phyloP scores from a whole-genome alignment of 2,329 filamentous ascomycete species.

The Diaporthe helianthi region DNA sequence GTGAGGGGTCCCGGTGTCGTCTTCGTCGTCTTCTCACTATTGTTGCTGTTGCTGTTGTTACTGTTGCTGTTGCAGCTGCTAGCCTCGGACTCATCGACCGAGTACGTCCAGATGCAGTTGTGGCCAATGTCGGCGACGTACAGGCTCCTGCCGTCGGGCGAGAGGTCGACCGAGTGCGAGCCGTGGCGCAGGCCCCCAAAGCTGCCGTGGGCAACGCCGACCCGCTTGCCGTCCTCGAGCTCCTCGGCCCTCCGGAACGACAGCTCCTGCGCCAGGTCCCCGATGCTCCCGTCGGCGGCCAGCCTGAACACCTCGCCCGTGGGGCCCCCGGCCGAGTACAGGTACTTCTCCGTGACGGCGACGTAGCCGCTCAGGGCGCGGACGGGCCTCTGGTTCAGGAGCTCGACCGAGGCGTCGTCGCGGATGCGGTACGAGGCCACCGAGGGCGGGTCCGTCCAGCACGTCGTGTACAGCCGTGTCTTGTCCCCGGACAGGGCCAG shows the following conservation, averaged over 20 bases:
- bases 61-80: background rate
- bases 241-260: constrained; percentile 32
- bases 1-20: background rate
- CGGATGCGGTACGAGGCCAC: constrained; percentile 34
- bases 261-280: constrained; percentile 32
- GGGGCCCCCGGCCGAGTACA: constrained; percentile 33
- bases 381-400: constrained; percentile 30
- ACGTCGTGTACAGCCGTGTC: constrained; percentile 34
- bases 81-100: constrained; percentile 18
- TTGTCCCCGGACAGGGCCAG: constrained; percentile 35
- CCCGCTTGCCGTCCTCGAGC: constrained; percentile 32
- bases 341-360: constrained; percentile 25
- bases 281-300: constrained; percentile 31
- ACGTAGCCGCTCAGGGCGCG: constrained; percentile 33
- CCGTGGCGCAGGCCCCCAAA: constrained; percentile 37
- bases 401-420: constrained; percentile 14
- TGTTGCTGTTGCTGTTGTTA: background rate
- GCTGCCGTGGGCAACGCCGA: constrained; percentile 34
- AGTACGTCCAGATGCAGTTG: constrained; percentile 36
- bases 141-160: constrained; percentile 34
- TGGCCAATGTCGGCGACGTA: constrained; percentile 37
- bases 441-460: constrained; percentile 33
- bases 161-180: constrained; percentile 35
- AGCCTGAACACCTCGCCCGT: constrained; percentile 33
- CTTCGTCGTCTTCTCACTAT: background rate